Base-by-base conservation (phyloP, 345 rosid genomes). In the Turritis glabra region DNA sequence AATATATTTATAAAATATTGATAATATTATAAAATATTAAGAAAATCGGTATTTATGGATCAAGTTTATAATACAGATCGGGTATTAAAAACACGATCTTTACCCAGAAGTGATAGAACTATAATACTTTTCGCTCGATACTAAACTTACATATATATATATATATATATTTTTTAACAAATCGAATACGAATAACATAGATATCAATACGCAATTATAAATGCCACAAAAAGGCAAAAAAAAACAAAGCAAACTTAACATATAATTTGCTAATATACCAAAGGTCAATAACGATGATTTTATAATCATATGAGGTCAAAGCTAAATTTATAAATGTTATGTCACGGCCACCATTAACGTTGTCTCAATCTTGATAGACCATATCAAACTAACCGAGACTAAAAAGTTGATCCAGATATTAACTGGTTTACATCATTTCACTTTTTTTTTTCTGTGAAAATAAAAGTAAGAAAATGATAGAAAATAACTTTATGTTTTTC, bases 161-260 rank as follows among this genome's bases (percentile, higher is more conserved):
- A n/a, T n/a, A n/a, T n/a, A n/a, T n/a, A n/a, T n/a, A n/a, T n/a
- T n/a, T n/a, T n/a, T n/a, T n/a, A n/a, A n/a, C n/a, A n/a, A n/a
- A n/a, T n/a, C n/a, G n/a, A n/a, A n/a, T n/a, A n/a, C n/a, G n/a
- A n/a, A n/a, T n/a, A n/a, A n/a, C n/a, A n/a, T n/a, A n/a, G n/a
- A n/a, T n/a, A n/a, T n/a, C n/a, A n/a, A n/a, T n/a, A n/a, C n/a
- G n/a, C n/a, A n/a, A n/a, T n/a, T n/a, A n/a, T n/a, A 68, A 61
- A 52, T 76, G 62, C 74, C 55, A 75, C 74, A 57, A 60, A 76
- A 61, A 53, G 74, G 40, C 63, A 30, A 60, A 43, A 35, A 32
- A 19, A 21, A 50, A 11, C 38, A 53, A 25, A 32, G 15, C 11
- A 54, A 59, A 51, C 26, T 52, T 67, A 37, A 35, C 47, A 50